Conservation (phyloP, 495 filamentous ascomycete genomes). For the Tuber calosporum region DNA sequence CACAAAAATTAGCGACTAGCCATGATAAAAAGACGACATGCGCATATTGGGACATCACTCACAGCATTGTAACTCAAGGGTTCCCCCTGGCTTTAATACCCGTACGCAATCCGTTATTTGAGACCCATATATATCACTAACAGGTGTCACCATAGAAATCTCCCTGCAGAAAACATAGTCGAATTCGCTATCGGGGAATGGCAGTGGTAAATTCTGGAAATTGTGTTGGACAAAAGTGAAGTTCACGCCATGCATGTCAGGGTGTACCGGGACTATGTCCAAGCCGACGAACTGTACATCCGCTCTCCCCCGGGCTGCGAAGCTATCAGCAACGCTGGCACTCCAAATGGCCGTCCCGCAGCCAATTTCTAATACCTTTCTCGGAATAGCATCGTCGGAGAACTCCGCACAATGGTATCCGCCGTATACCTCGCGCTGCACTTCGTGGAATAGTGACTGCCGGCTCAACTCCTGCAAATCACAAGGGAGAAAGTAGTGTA, state of each 20-base stretch:
- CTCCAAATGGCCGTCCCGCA: constrained; percentile 91
- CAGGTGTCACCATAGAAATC: constrained; percentile 59
- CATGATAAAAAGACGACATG: background rate
- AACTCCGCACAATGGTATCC: constrained; percentile 67
- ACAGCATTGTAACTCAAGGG: constrained; percentile 58
- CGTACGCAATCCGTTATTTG: constrained; percentile 71
- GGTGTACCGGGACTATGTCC: constrained; percentile 70
- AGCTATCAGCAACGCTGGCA: constrained; percentile 45
- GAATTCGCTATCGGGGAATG: constrained; percentile 76
- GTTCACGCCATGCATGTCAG: constrained; percentile 63
- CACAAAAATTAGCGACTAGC: background rate
- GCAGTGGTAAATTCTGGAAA: constrained; percentile 68
- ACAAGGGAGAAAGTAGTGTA: constrained; percentile 76
- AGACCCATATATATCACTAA: constrained; percentile 54
- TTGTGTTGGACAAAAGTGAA: constrained; percentile 85
- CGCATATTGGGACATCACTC: constrained; percentile 6
- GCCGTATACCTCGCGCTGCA: constrained; percentile 73
- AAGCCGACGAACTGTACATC: constrained; percentile 71
- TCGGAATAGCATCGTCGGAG: constrained; percentile 58
- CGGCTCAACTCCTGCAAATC: constrained; percentile 82
- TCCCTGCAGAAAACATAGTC: constrained; percentile 90
- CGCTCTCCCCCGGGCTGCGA: constrained; percentile 32
- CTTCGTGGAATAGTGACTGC: constrained; percentile 74
- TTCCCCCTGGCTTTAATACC: constrained; percentile 68
- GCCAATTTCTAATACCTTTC: constrained; percentile 73